Conservation (phyloP, 768 basidiomycete species). For the Floccularia luteovirens region DNA sequence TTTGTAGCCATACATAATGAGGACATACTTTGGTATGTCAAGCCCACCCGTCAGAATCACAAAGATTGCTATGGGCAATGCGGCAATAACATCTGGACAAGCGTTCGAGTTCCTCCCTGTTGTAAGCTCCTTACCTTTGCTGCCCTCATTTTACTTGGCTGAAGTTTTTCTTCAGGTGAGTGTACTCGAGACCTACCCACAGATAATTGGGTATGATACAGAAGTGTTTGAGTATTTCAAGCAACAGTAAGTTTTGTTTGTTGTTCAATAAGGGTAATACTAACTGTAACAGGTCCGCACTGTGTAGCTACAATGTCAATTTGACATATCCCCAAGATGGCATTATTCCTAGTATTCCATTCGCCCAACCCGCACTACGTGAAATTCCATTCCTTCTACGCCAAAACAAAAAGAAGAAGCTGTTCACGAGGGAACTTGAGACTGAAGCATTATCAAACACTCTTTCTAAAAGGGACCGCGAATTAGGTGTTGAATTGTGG, state of each 20-base stretch:
- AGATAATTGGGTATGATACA: constrained; percentile 65
- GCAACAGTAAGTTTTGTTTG: constrained; percentile 42
- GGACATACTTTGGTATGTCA: constrained; percentile 55
- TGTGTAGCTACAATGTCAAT: constrained; percentile 62
- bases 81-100: constrained; percentile 41
- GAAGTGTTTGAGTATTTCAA: constrained; percentile 63
- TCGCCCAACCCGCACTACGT: constrained; percentile 25
- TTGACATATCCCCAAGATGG: constrained; percentile 62
- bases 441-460: constrained; percentile 8
- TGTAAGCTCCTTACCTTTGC: constrained; percentile 23
- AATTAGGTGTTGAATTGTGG: constrained; percentile 20
- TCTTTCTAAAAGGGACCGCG: constrained; percentile 15
- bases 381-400: constrained; percentile 18
- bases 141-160: constrained; percentile 1
- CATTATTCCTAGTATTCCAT: constrained; percentile 35
- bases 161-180: constrained; percentile 27
- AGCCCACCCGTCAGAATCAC: constrained; percentile 62
- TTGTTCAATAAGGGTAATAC: not conserved
- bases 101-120: constrained; percentile 49
- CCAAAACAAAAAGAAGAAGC: constrained; percentile 15
- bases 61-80: constrained; percentile 69
- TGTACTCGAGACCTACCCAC: constrained; percentile 66
- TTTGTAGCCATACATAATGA: constrained; percentile 64
- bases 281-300: constrained; percentile 30
- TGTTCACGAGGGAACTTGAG: constrained; percentile 12